A percentile compares a stretch with the other conserved stretches of the same genome.
Conservation (phyloP, 2,329 filamentous ascomycete species). For the Zasmidium angulare region DNA sequence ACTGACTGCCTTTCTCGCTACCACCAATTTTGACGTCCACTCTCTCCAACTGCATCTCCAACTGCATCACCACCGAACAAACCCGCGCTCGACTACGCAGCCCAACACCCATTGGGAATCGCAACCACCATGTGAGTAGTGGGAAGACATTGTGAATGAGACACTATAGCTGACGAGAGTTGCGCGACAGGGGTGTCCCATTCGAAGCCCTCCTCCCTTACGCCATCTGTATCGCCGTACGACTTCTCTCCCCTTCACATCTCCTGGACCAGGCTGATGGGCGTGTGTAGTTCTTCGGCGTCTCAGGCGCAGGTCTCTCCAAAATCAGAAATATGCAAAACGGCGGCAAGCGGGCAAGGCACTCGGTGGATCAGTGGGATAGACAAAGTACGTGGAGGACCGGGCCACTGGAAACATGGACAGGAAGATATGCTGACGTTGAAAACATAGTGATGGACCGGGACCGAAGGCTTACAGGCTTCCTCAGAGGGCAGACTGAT, state of each 20-base stretch:
- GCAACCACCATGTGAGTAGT: conserved; percentile 2
- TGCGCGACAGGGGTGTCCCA: conserved; percentile 59
- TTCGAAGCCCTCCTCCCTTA: conserved; percentile 67
- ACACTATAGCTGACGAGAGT: background rate
- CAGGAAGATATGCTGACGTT: background rate
- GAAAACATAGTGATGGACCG: conserved; percentile 63
- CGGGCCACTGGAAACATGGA: background rate
- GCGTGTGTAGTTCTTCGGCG: conserved; percentile 56
- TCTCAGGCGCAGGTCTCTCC: conserved; percentile 59
- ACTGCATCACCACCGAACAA: background rate
- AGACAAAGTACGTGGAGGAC: conserved; percentile 49
- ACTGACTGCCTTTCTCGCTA: background rate
- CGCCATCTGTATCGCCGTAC: conserved; percentile 61
- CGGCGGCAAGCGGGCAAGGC: conserved; percentile 61
- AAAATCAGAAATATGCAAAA: conserved; percentile 61
- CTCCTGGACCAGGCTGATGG: conserved; percentile 11
- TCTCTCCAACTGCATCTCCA: background rate
- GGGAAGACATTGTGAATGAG: background rate
- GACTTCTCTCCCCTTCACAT: background rate
- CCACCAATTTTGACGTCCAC: background rate
- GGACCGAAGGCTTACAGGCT: conserved; percentile 63
- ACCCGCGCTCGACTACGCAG: no score
- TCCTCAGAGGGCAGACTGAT: conserved; percentile 61
- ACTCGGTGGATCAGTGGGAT: conserved; percentile 64
- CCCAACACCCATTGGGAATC: background rate